phyloP scores from a whole-genome alignment of 305 asterid species.

The Withania somnifera region DNA sequence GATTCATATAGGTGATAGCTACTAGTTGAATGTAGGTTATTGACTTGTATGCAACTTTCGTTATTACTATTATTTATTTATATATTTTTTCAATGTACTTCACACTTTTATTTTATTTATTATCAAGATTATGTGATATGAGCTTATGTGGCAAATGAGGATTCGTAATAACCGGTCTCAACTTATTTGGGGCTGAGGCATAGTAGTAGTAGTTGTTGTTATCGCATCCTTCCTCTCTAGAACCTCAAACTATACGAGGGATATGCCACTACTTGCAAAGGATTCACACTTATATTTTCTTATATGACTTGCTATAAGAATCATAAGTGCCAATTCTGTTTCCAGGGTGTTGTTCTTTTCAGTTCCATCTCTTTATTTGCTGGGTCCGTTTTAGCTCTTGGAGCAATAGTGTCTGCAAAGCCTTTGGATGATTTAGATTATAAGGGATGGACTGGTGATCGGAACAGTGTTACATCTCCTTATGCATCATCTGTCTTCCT shows the following conservation, averaged over 20 bases:
- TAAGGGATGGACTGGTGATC: slow-evolving; percentile 67
- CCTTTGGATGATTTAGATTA: slow-evolving; percentile 88
- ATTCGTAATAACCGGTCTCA: background rate
- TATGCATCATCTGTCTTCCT: slow-evolving; percentile 84
- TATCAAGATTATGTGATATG: background rate
- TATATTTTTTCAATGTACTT: no score
- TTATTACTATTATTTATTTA: background rate
- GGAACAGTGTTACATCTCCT: slow-evolving; percentile 66
- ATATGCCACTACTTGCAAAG: background rate
- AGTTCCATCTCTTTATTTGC: slow-evolving; percentile 65
- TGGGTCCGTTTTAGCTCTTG: slow-evolving; percentile 90
- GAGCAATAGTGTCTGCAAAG: slow-evolving; percentile 90
- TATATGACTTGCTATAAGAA: background rate
- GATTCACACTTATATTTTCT: background rate
- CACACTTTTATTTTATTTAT: background rate
- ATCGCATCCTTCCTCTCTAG: background rate
- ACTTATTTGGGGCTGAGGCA: background rate
- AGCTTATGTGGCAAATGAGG: background rate
- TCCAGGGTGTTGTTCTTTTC: slow-evolving; percentile 69
- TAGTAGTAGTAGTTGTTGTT: background rate
- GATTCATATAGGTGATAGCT: background rate
- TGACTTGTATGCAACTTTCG: background rate
- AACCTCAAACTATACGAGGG: background rate
- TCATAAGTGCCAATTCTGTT: slow-evolving; percentile 9
- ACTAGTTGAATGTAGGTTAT: background rate